phyloP scores from a whole-genome alignment of 306 rosid species.

The Quercus cerris region DNA sequence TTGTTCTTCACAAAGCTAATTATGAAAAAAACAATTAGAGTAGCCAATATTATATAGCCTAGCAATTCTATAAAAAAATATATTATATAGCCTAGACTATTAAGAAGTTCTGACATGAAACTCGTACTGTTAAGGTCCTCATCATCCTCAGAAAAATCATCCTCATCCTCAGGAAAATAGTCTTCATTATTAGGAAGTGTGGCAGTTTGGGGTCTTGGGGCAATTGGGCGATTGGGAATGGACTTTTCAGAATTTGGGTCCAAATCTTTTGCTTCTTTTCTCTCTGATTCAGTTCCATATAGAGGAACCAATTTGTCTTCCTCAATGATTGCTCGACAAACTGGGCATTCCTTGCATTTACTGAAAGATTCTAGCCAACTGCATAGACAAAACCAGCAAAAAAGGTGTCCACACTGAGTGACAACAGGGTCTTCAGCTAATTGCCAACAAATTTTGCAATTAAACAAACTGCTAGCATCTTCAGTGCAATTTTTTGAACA shows the following conservation, averaged over 20 bases:
- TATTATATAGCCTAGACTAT: too few species aligned
- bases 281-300: not conserved
- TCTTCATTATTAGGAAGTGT: too few species aligned
- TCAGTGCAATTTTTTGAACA: too few species aligned
- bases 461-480: not conserved
- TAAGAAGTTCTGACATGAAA: too few species aligned
- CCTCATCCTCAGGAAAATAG: too few species aligned
- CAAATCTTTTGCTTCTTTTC: not conserved
- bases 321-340: constrained; percentile 5
- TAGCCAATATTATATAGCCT: too few species aligned
- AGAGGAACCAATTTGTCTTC: constrained; percentile 16
- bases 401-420: constrained; percentile 30
- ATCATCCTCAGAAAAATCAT: too few species aligned
- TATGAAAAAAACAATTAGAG: too few species aligned
- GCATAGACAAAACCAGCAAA: constrained; percentile 23
- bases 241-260: not conserved
- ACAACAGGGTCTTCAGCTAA: constrained; percentile 20
- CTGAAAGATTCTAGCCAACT: constrained; percentile 8
- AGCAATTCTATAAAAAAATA: too few species aligned
- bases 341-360: not conserved
- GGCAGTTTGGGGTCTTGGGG: not conserved
- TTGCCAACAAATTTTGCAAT: constrained; percentile 21
- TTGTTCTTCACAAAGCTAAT: too few species aligned
- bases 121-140: too few species aligned
- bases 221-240: not conserved